These are phyloP conservation scores for Lepidium aucheri DNA, from an alignment of 345 rosid genomes.

Conservation along the genomic window DNA sequence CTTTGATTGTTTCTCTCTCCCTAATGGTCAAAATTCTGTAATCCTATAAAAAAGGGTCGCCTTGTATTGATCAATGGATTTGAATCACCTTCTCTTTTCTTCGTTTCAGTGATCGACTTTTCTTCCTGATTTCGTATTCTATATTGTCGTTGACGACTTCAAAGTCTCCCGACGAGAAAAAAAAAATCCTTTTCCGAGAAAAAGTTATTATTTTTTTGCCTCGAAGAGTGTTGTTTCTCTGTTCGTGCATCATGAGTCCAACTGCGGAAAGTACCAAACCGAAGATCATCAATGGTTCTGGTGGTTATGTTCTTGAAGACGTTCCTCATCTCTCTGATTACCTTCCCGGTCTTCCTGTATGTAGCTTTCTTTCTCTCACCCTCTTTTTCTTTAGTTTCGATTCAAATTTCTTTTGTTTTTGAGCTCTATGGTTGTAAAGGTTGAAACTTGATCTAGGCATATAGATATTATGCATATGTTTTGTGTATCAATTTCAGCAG, in stretches of 20 bases:
- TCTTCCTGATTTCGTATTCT: background rate
- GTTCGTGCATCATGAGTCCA: background rate
- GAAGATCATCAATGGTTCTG: constrained; percentile 39
- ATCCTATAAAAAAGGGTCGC: constrained; percentile 19
- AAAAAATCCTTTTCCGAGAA: background rate
- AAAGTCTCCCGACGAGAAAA: background rate
- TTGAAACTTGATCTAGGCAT: background rate
- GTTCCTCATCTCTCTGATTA: constrained; percentile 73
- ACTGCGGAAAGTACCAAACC: constrained; percentile 17
- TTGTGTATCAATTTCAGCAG: background rate
- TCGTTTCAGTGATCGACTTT: background rate
- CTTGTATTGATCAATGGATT: constrained; percentile 2
- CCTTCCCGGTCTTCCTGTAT: constrained; percentile 59
- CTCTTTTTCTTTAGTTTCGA: background rate
- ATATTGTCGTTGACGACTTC: background rate
- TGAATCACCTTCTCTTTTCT: background rate
- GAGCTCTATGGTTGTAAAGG: background rate
- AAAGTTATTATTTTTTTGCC: background rate
- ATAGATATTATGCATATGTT: background rate
- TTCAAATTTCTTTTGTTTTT: background rate
- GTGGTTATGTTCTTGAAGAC: constrained; percentile 63
- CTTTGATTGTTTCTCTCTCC: no score
- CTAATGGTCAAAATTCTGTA: background rate
- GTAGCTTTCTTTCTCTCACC: background rate
- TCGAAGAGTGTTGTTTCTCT: background rate